phyloP scores from a whole-genome alignment of 1,284 basidiomycete species.

The Afroboletus lepidellus region DNA sequence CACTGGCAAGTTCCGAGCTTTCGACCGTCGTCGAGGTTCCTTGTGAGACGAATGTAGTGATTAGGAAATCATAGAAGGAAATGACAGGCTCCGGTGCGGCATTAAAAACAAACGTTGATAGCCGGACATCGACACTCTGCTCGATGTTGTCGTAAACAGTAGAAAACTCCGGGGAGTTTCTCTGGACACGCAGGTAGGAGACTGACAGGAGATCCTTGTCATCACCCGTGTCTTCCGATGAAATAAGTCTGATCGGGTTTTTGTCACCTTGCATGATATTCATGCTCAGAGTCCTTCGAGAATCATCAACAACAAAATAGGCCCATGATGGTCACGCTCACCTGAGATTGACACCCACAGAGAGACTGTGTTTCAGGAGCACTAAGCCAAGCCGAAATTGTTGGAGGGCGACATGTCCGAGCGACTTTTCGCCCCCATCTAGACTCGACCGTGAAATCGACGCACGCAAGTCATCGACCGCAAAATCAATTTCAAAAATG shows the following conservation, averaged over 20 bases:
- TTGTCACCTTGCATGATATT: constrained; percentile 64
- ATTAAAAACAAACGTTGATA: constrained; percentile 92
- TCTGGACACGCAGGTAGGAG: constrained; percentile 79
- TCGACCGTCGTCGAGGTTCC: constrained; percentile 15
- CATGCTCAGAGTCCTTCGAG: constrained; percentile 63
- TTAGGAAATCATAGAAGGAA: constrained; percentile 94
- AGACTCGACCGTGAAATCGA: constrained; percentile 72
- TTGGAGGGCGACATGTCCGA: constrained; percentile 83
- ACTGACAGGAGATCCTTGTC: constrained; percentile 82
- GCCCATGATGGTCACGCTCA: constrained; percentile 32
- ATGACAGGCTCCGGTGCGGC: constrained; percentile 92
- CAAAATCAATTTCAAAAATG: constrained; percentile 86
- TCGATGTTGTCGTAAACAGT: constrained; percentile 85
- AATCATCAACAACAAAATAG: constrained; percentile 6
- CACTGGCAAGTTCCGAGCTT: constrained; percentile 13
- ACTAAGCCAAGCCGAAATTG: constrained; percentile 77
- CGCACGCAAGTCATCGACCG: constrained; percentile 85
- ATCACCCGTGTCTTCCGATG: constrained; percentile 57
- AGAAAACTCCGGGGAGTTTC: constrained; percentile 85
- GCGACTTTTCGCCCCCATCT: constrained; percentile 61
- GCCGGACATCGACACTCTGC: constrained; percentile 83
- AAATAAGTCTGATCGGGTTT: constrained; percentile 70
- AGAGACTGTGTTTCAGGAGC: constrained; percentile 84
- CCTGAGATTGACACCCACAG: constrained; percentile 83
- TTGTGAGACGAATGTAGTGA: constrained; percentile 87